A percentile compares a stretch with the other conserved stretches of the same genome.
phyloP scores from a whole-genome alignment of 495 filamentous ascomycete species.

The Cercophora sp. region DNA sequence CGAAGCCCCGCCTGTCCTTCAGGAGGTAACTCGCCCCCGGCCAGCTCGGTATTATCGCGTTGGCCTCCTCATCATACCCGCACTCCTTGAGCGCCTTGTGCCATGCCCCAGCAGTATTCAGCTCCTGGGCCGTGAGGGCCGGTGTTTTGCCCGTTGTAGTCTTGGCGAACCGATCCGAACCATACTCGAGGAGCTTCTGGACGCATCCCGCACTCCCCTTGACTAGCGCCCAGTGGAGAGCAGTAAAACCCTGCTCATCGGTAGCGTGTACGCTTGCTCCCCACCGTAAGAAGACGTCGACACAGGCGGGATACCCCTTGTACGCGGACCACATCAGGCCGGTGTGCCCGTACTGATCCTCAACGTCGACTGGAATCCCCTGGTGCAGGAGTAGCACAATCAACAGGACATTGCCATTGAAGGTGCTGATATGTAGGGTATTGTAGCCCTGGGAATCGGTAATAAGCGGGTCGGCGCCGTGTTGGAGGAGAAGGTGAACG shows the following conservation, averaged over 20 bases:
- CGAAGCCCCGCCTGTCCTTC: conserved; percentile 67
- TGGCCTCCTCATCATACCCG: conserved; percentile 77
- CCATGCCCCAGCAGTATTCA: conserved; percentile 81
- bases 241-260: conserved; percentile 88
- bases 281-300: conserved; percentile 92
- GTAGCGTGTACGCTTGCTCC: conserved; percentile 86
- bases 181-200: conserved; percentile 89
- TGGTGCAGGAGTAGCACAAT: conserved; percentile 83
- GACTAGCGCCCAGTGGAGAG: conserved; percentile 94
- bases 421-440: conserved; percentile 91
- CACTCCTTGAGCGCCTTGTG: conserved; percentile 77
- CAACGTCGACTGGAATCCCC: conserved; percentile 85
- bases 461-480: conserved; percentile 85
- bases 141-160: conserved; percentile 87
- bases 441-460: conserved; percentile 94
- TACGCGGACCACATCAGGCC: conserved; percentile 98
- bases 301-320: conserved; percentile 86
- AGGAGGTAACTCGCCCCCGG: conserved; percentile 54
- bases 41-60: conserved; percentile 56
- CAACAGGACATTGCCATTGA: conserved; percentile 93
- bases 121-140: conserved; percentile 75
- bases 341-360: conserved; percentile 85
- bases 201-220: conserved; percentile 83
- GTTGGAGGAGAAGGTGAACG: conserved; percentile 68
- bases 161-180: conserved; percentile 82